Evolutionary conservation across 2,329 filamentous ascomycete species (phyloP).

Genomic region (Trematosphaeria pertusa): DNA sequence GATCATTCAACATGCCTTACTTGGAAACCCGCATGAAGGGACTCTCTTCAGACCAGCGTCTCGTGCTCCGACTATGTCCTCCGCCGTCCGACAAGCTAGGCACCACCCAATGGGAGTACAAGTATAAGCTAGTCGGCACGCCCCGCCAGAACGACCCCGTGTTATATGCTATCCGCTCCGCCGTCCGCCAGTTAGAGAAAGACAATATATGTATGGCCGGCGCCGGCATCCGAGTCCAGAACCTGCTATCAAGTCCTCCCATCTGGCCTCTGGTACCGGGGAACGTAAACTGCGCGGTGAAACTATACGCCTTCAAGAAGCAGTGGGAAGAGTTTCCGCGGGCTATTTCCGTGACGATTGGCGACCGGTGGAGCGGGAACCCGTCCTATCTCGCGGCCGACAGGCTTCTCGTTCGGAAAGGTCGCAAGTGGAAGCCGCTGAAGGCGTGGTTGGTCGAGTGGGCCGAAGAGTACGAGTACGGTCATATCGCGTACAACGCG

Average conservation of each 20-base stretch:
- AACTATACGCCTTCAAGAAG: neutral
- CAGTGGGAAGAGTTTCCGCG: neutral
- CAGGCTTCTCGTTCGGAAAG: neutral
- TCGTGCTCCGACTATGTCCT: neutral
- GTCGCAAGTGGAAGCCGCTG: neutral
- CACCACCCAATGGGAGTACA: neutral
- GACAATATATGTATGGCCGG: too few relatives aligned
- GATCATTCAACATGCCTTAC: conserved; percentile 1
- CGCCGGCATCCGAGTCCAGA: neutral
- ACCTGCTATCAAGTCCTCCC: neutral
- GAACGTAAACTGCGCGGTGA: neutral
- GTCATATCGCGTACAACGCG: too few relatives aligned
- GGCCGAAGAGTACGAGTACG: neutral
- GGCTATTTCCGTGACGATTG: too few relatives aligned
- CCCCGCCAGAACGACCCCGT: neutral
- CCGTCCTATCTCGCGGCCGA: neutral
- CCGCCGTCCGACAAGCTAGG: neutral
- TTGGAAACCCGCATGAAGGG: neutral
- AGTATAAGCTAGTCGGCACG: neutral
- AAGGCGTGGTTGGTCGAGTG: neutral
- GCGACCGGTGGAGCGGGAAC: neutral
- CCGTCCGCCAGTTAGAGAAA: neutral
- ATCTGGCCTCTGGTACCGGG: neutral
- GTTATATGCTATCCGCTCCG: neutral
- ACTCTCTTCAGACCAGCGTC: neutral